A percentile compares a stretch with the other conserved stretches of the same genome.
phyloP scores from a whole-genome alignment of 2,329 filamentous ascomycete genomes.

The Phyllosticta paracitricarpa region DNA sequence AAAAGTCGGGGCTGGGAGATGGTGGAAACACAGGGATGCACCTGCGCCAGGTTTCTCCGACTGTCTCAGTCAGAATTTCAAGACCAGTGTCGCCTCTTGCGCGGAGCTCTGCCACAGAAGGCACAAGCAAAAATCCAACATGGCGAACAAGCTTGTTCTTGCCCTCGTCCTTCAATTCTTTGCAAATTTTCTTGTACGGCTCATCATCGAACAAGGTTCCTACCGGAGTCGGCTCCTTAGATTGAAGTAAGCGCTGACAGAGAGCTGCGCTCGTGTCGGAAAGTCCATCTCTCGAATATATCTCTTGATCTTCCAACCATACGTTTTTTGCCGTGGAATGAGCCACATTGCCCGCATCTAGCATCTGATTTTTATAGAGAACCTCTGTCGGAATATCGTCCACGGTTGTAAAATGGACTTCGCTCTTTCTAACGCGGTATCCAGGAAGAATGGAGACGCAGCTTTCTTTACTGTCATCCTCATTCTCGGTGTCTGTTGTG shows the following conservation, averaged over 20 bases:
- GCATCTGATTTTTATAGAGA: not conserved
- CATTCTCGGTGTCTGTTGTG: too few species aligned
- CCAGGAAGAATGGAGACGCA: not conserved
- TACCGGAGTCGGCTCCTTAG: not conserved
- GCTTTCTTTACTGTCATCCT: not conserved
- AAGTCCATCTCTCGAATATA: not conserved
- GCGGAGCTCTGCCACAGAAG: not conserved
- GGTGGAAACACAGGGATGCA: not conserved
- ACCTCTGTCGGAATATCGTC: not conserved
- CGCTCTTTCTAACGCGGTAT: not conserved
- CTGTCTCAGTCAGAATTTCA: not conserved
- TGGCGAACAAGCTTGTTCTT: not conserved
- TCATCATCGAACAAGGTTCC: not conserved
- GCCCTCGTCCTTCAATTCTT: not conserved
- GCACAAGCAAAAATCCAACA: not conserved
- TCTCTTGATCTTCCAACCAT: too few species aligned
- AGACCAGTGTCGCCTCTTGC: not conserved
- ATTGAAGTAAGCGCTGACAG: not conserved
- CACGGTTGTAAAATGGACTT: not conserved
- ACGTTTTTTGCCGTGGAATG: too few species aligned
- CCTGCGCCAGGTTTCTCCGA: not conserved
- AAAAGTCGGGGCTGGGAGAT: not conserved
- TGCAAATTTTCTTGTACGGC: not conserved
- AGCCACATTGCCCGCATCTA: not conserved
- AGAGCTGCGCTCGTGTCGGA: not conserved